Base-by-base conservation (phyloP, 2,329 filamentous ascomycete genomes). In the Xylaria sp. region DNA sequence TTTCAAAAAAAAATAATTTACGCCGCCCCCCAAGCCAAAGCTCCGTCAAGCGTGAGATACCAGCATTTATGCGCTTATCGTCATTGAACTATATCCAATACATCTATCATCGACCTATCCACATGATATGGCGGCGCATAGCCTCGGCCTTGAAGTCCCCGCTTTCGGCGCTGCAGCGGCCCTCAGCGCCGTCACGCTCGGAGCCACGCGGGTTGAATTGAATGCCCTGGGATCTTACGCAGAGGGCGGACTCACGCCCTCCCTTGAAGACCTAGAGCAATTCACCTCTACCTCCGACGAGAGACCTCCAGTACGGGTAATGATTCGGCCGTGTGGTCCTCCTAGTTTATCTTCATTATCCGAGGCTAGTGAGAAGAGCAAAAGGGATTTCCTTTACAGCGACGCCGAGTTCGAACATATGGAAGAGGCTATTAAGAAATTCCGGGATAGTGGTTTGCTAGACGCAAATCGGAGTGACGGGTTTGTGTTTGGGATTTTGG, bases 401-500 rank as follows among this genome's bases (percentile, higher is more conserved):
- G 73, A 78, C 10, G 72, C 69, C 2, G 86, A 89, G 73, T 73
- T 86, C 5, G 72, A 74, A 5, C 41, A 54, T 15, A 89, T 89
- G 87, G 72, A 73, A 50, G 63, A 71, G 1, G 73, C 78, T 8
- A 82, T 89, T 10, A 56, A 18, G 0, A 69, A 55, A 0, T 82
- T 88, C 74, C 81, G 79, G 57, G 72, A 73, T 0, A 74, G 80
- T 0, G 80, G 80, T 0, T 66, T 82, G 3, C 74, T 89, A 62
- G 73, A 80, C 31, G 71, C 77, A 0, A 71, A 73, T 1, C 79
- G 80, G 15, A 86, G 85, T 3, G 87, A 89, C 70, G 86, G 86
- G 1, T 89, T 89, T 72, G 87, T 89, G 8, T 87, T 89, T 71
- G 87, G 87, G 4, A 77, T 86, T 1, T 70, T 89, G 13, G 52